Evolutionary conservation across 306 rosid genomes (phyloP).

Genomic region (Prunus armeniaca): DNA sequence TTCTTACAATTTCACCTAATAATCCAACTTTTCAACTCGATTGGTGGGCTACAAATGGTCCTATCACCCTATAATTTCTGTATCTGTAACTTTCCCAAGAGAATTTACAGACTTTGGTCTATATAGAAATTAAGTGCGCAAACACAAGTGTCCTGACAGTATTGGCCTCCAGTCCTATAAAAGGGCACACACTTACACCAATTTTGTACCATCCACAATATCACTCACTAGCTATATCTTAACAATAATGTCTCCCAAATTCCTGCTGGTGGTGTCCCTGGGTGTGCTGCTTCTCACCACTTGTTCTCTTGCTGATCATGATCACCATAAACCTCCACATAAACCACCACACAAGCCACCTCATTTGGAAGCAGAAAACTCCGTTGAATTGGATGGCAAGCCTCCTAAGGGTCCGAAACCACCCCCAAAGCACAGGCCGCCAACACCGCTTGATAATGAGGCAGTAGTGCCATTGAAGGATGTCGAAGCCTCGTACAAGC

Average conservation of each 20-base stretch:
- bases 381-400: not conserved
- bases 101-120: too few species aligned
- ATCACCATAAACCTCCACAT: not conserved
- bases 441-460: not conserved
- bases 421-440: not conserved
- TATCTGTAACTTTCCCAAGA: too few species aligned
- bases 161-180: not conserved
- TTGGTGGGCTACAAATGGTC: too few species aligned
- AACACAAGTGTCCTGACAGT: not conserved
- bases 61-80: too few species aligned
- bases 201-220: not conserved
- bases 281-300: constrained; percentile 3
- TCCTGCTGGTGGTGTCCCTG: not conserved
- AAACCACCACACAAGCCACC: not conserved
- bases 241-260: constrained; percentile 6
- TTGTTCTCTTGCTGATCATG: constrained; percentile 4
- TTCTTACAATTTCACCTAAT: too few species aligned
- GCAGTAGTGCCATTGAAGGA: not conserved
- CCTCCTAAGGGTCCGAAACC: not conserved
- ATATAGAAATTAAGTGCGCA: not conserved
- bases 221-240: not conserved
- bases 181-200: not conserved
- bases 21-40: too few species aligned
- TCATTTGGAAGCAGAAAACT: not conserved
- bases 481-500: not conserved